Evolutionary conservation across 2,329 filamentous ascomycete genomes (phyloP).

Genomic region (Aspergillus terreus): DNA sequence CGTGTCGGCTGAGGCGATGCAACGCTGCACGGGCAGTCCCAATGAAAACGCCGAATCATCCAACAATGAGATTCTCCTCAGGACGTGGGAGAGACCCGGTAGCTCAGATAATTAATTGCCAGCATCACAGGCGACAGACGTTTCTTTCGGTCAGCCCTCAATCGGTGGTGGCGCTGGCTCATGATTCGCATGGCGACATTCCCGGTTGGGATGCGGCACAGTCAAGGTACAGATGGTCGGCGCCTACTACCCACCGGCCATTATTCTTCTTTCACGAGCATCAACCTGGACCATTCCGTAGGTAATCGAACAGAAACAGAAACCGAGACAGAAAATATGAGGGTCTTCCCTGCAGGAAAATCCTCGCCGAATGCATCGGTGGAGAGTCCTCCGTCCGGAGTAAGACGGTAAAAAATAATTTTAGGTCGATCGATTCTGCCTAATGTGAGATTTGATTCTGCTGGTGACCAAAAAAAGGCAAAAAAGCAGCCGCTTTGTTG

Average conservation of each 20-base stretch:
- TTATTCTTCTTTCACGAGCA: neutral
- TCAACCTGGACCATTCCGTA: neutral
- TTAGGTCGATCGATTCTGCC: slow-evolving; percentile 11
- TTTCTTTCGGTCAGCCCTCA: neutral
- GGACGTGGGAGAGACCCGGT: neutral
- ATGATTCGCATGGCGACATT: slow-evolving; percentile 1
- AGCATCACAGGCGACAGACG: neutral
- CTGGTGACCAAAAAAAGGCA: neutral
- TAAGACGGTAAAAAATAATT: neutral
- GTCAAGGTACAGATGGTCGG: slow-evolving; percentile 10
- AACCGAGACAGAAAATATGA: too few relatives aligned
- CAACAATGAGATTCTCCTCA: slow-evolving; percentile 4
- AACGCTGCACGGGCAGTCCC: neutral
- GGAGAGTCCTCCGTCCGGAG: neutral
- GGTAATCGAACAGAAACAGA: too few relatives aligned
- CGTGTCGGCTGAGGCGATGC: neutral
- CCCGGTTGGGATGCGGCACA: slow-evolving; percentile 14
- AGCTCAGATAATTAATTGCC: neutral
- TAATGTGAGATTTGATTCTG: slow-evolving; percentile 13
- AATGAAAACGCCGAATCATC: neutral
- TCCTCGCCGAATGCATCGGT: neutral
- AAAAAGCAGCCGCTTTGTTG: neutral
- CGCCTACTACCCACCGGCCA: neutral
- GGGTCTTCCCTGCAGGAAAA: neutral
- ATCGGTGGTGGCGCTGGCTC: neutral